Evolutionary conservation across 768 basidiomycete species (phyloP).

Genomic region (Hortiboletus campestris): DNA sequence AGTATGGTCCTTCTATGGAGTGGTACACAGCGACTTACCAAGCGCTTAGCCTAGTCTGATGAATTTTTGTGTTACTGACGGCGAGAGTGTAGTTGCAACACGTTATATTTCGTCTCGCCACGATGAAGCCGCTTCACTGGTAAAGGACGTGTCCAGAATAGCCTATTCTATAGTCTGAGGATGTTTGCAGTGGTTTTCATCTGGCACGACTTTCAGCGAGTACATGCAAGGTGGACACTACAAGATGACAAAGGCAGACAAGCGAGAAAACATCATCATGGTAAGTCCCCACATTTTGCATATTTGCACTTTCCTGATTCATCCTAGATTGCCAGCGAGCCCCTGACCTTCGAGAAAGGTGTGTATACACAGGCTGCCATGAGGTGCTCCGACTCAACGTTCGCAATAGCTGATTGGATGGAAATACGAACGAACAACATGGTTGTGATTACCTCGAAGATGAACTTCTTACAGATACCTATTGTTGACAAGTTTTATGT

Average conservation of each 20-base stretch:
- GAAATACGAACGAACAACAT: slow-evolving; percentile 96
- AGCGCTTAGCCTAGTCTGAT: slow-evolving; percentile 70
- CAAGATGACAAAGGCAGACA: slow-evolving; percentile 94
- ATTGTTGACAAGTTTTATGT: slow-evolving; percentile 93
- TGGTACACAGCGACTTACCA: neutral
- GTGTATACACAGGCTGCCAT: slow-evolving; percentile 3
- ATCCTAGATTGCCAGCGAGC: slow-evolving; percentile 82
- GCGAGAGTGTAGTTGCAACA: slow-evolving; percentile 89
- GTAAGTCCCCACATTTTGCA: slow-evolving; percentile 30
- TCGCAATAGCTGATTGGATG: slow-evolving; percentile 85
- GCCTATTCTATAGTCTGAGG: slow-evolving; percentile 3
- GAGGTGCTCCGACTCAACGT: neutral
- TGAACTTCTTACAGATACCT: slow-evolving; percentile 92
- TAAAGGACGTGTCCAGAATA: slow-evolving; percentile 30
- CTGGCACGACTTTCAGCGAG: slow-evolving; percentile 92
- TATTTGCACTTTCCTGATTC: slow-evolving; percentile 6
- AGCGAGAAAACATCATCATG: slow-evolving; percentile 95
- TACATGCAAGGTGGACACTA: slow-evolving; percentile 87
- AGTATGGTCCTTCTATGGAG: slow-evolving; percentile 37
- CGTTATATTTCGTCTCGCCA: slow-evolving; percentile 91
- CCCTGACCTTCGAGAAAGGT: slow-evolving; percentile 96
- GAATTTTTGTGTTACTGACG: slow-evolving; percentile 98
- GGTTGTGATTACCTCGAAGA: slow-evolving; percentile 93
- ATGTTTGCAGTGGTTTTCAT: slow-evolving; percentile 79
- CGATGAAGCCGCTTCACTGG: slow-evolving; percentile 91